These are phyloP conservation scores for Carex littledalei DNA, from an alignment of 176 grass and related monocot genomes.

Conservation along the genomic window DNA sequence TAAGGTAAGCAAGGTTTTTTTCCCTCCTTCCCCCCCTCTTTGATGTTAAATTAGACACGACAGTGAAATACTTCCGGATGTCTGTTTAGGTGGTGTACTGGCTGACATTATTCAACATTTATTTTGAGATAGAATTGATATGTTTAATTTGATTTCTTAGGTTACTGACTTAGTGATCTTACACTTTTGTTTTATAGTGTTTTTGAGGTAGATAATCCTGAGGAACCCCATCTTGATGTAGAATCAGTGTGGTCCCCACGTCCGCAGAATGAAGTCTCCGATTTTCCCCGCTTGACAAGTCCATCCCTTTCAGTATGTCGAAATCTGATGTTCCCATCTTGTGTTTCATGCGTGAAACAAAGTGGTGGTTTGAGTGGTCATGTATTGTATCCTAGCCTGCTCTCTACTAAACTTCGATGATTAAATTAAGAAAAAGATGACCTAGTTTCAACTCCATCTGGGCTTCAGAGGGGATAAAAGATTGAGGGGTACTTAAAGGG, in stretches of 20 bases:
- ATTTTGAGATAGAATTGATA: too few relatives aligned
- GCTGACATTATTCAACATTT: too few relatives aligned
- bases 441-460: too few relatives aligned
- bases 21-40: too few relatives aligned
- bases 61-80: too few relatives aligned
- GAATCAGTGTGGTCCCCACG: neutral
- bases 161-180: neutral
- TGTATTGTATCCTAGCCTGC: constrained; percentile 19
- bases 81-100: too few relatives aligned
- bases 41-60: too few relatives aligned
- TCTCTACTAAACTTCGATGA: neutral
- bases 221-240: neutral
- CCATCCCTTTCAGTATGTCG: neutral
- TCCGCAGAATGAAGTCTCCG: neutral
- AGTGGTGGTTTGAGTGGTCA: neutral
- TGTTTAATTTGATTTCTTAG: neutral
- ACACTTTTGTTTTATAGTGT: neutral
- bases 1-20: neutral
- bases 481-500: too few relatives aligned
- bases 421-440: too few relatives aligned
- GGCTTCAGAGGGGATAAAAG: too few relatives aligned
- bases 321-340: neutral
- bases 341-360: neutral
- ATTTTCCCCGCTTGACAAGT: neutral
- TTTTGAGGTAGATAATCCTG: neutral